Evolutionary conservation across 257 asterid genomes (phyloP).

Genomic region (Eucommia ulmoides): DNA sequence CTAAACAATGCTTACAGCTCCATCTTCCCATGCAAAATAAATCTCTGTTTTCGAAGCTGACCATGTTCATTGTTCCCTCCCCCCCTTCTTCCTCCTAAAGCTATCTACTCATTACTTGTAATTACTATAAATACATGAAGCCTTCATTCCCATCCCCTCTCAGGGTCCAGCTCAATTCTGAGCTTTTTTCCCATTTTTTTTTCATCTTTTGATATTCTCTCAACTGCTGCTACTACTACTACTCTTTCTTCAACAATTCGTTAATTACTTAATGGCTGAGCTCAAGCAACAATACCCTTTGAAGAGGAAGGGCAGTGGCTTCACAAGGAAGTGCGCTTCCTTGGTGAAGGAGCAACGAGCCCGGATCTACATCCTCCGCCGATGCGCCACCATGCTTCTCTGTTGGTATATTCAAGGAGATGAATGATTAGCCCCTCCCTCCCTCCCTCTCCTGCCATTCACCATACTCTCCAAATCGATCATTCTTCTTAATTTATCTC

Average conservation of each 20-base stretch:
- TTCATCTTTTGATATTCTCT: slow-evolving; percentile 2
- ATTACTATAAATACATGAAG: slow-evolving; percentile 29
- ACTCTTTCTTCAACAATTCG: slow-evolving; percentile 10
- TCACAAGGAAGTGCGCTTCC: slow-evolving; percentile 59
- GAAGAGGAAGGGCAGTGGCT: slow-evolving; percentile 29
- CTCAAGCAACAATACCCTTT: slow-evolving; percentile 15
- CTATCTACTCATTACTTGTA: slow-evolving; percentile 2
- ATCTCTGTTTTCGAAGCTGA: slow-evolving; percentile 34
- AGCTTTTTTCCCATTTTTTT: slow-evolving; percentile 39
- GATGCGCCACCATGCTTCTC: slow-evolving; percentile 78
- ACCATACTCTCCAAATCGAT: background rate
- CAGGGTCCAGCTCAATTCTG: slow-evolving; percentile 65
- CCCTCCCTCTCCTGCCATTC: slow-evolving; percentile 2
- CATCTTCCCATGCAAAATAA: slow-evolving; percentile 45
- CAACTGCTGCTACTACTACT: background rate
- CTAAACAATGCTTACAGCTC: slow-evolving; percentile 4
- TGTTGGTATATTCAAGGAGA: slow-evolving; percentile 76
- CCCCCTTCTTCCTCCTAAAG: slow-evolving; percentile 4
- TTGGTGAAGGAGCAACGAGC: slow-evolving; percentile 68
- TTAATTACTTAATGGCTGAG: too few relatives aligned
- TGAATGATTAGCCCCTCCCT: slow-evolving; percentile 14
- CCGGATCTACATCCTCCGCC: slow-evolving; percentile 67
- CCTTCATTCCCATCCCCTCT: slow-evolving; percentile 6
- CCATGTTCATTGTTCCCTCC: slow-evolving; percentile 52
- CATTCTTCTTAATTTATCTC: too few relatives aligned